These are phyloP conservation scores for Geotrichum cucujoidarum DNA, from an alignment of 1,139 yeast species.

Conservation along the genomic window DNA sequence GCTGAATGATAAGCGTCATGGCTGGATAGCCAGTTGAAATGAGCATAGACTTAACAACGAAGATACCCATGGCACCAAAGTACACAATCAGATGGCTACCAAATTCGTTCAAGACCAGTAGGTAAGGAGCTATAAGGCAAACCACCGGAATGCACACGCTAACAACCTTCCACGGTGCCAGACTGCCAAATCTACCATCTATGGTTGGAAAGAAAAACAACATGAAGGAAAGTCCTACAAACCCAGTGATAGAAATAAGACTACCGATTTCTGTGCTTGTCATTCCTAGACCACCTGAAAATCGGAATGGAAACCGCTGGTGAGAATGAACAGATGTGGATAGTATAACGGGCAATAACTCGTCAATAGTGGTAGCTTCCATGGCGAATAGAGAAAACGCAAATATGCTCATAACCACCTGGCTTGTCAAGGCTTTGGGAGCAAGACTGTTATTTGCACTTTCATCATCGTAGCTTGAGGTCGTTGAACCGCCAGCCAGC, in stretches of 20 bases:
- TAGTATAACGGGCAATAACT: slow-evolving; percentile 55
- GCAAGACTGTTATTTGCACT: not conserved
- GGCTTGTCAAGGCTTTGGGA: slow-evolving; percentile 29
- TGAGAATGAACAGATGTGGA: slow-evolving; percentile 42
- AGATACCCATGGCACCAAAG: slow-evolving; percentile 11
- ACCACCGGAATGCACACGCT: slow-evolving; percentile 45
- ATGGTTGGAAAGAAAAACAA: slow-evolving; percentile 50
- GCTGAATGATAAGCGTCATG: slow-evolving; percentile 31
- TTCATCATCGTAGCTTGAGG: no score
- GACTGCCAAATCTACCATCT: slow-evolving; percentile 48
- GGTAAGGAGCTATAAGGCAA: slow-evolving; percentile 47
- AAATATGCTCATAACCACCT: no score
- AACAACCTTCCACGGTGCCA: slow-evolving; percentile 44
- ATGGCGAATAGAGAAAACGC: slow-evolving; percentile 41
- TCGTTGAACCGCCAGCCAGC: not conserved
- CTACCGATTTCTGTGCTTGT: slow-evolving; percentile 49
- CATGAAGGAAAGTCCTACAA: slow-evolving; percentile 50
- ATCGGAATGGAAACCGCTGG: slow-evolving; percentile 45
- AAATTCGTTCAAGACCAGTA: slow-evolving; percentile 42
- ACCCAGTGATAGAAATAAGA: slow-evolving; percentile 51
- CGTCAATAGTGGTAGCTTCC: slow-evolving; percentile 52
- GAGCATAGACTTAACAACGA: slow-evolving; percentile 23
- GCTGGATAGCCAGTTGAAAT: slow-evolving; percentile 30
- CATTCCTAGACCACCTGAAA: slow-evolving; percentile 49
- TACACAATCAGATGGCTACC: no score